phyloP scores from a whole-genome alignment of 169 alveolate species.

The Plasmodium falciparum region DNA sequence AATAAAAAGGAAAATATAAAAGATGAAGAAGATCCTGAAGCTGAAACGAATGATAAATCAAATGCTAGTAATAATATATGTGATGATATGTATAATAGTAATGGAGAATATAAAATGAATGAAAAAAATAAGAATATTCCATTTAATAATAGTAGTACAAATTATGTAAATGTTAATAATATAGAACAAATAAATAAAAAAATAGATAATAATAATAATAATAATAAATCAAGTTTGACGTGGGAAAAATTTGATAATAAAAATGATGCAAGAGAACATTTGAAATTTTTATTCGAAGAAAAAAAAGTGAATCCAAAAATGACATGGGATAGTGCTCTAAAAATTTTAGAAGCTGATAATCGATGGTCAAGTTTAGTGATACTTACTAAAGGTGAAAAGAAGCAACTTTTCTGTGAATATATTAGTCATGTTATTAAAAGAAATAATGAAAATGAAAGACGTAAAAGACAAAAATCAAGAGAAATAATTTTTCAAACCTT shows the following conservation, averaged over 20 bases:
- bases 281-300: conserved; percentile 79
- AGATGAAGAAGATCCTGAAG: conserved; percentile 9
- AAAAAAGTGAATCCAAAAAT: conserved; percentile 83
- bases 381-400: conserved; percentile 88
- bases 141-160: background rate
- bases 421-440: conserved; percentile 87
- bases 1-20: conserved; percentile 4
- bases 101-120: background rate
- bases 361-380: conserved; percentile 83
- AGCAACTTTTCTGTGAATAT: conserved; percentile 88
- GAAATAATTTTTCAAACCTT: conserved; percentile 81
- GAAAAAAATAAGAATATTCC: background rate
- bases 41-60: background rate
- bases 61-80: background rate
- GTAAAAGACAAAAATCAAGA: conserved; percentile 82
- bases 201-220: background rate
- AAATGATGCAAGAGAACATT: conserved; percentile 83
- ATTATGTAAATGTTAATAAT: conserved; percentile 3
- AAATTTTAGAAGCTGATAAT: conserved; percentile 78
- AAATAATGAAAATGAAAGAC: conserved; percentile 85
- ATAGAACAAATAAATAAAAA: conserved; percentile 34
- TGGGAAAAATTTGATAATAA: conserved; percentile 78
- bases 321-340: conserved; percentile 84
- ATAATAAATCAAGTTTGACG: background rate
- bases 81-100: background rate